Evolutionary conservation across 2,329 filamentous ascomycete species (phyloP).

Genomic region (Fusarium sp.): DNA sequence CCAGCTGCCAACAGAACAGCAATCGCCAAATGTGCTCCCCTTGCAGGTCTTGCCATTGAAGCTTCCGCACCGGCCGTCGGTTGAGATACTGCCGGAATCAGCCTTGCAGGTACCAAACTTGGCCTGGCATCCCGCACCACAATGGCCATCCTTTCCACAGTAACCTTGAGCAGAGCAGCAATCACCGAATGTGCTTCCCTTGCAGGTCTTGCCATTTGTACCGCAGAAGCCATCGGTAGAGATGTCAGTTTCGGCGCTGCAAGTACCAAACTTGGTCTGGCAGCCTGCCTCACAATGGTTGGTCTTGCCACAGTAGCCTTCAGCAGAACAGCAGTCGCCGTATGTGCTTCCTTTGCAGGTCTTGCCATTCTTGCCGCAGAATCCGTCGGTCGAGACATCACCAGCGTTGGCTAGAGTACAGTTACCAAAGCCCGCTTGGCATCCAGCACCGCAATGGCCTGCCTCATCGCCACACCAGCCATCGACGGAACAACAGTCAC

Average conservation of each 20-base stretch:
- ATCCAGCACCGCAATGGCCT: slow-evolving; percentile 2
- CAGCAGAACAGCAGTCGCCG: slow-evolving; percentile 1
- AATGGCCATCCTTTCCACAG: neutral
- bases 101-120: slow-evolving; percentile 3
- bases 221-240: neutral
- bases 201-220: neutral
- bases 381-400: slow-evolving; percentile 2
- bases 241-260: neutral
- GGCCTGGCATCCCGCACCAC: neutral
- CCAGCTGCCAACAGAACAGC: neutral
- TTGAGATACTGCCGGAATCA: neutral
- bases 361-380: slow-evolving; percentile 3
- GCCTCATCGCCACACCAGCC: neutral
- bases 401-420: neutral
- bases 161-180: neutral
- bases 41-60: slow-evolving; percentile 1
- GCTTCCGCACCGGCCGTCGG: neutral
- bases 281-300: neutral
- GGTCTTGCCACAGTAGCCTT: neutral
- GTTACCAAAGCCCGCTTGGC: neutral
- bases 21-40: neutral
- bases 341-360: neutral
- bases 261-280: neutral
- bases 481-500: neutral
- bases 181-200: neutral